phyloP scores from a whole-genome alignment of 441 rosid genomes.

The Euphorbia schlechtendalii region DNA sequence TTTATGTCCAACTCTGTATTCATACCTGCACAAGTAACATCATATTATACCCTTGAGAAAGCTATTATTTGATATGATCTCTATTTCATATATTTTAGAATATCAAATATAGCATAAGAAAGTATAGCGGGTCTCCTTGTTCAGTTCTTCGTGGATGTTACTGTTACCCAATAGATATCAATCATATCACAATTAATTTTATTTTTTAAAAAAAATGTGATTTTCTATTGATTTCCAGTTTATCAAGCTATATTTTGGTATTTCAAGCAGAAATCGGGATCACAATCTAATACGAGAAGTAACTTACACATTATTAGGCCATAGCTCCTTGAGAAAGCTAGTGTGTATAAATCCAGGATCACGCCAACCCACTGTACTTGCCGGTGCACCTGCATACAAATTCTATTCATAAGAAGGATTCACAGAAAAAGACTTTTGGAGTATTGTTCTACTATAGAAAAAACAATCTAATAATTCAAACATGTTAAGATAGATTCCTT shows the following conservation, averaged over 20 bases:
- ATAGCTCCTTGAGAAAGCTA: conserved; percentile 60
- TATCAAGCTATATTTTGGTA: neutral
- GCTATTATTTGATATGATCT: neutral
- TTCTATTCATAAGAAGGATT: conserved; percentile 11
- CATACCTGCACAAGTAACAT: conserved; percentile 41
- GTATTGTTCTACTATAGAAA: neutral
- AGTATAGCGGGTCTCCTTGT: neutral
- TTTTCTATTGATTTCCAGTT: too few relatives aligned
- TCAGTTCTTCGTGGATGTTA: neutral
- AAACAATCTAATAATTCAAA: neutral
- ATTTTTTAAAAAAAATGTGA: too few relatives aligned
- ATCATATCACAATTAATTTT: too few relatives aligned
- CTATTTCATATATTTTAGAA: neutral
- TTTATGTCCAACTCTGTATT: conserved; percentile 66
- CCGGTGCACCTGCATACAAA: conserved; percentile 52
- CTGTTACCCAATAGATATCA: neutral
- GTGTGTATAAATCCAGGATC: conserved; percentile 91
- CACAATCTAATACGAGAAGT: conserved; percentile 2
- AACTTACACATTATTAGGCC: conserved; percentile 64
- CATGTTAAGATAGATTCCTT: neutral
- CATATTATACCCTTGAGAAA: too few relatives aligned
- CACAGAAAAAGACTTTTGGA: neutral
- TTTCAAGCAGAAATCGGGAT: neutral
- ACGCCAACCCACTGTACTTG: conserved; percentile 91
- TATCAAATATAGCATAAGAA: neutral